Evolutionary conservation across 2,329 filamentous ascomycete species (phyloP), one percentile per base, ranked within the genome.

Genomic region (Geosmithia morbida): DNA sequence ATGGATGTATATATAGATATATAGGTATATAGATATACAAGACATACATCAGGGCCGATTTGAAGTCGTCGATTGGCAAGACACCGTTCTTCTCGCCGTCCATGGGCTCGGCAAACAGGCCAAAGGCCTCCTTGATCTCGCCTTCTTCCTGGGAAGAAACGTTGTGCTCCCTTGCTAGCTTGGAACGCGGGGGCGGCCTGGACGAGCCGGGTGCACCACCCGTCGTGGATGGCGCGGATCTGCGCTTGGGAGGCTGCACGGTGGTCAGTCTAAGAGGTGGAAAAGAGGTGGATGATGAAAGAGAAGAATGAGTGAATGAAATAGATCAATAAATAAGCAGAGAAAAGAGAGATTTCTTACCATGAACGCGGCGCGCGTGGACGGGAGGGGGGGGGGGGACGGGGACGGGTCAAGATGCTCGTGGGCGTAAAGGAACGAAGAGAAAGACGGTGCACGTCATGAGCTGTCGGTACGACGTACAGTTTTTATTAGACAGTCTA

Each of bases 151-250:
- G 79, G 41, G 81, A 83, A 14, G 79, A 83, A 59, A 97, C 79
- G 62, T 88, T 83, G 73, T 96, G 81, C 60, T 95, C 87, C 66
- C 89, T 90, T 29, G 90, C 90, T 56, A 96, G 85, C 63, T 88
- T 94, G 50, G 89, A 94, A 52, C 85, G 83, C 48, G 70, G 66
- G 50, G 47, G 51, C 46, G 58, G 52, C 59, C 60, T 68, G 17
- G 61, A 49, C 29, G 59, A 49, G 46, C 61, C 58, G 44, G 61
- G 51, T 18, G 65, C 55, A 57, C 72, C 74, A 56, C 74, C 72
- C 61, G 22, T 8, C 22, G 22, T 26, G 22, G 33, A 37, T 11
- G 14, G 3, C 20, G 7, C 43, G 16, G 49, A 17, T 39, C 46
- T 50, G 46, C 46, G 49, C 44, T 51, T 43, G 13, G 45, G 46